Evolutionary conservation across 2,329 filamentous ascomycete genomes (phyloP), one percentile per base, ranked within the genome.

Genomic region (Lasiodiplodia hormozganensis): DNA sequence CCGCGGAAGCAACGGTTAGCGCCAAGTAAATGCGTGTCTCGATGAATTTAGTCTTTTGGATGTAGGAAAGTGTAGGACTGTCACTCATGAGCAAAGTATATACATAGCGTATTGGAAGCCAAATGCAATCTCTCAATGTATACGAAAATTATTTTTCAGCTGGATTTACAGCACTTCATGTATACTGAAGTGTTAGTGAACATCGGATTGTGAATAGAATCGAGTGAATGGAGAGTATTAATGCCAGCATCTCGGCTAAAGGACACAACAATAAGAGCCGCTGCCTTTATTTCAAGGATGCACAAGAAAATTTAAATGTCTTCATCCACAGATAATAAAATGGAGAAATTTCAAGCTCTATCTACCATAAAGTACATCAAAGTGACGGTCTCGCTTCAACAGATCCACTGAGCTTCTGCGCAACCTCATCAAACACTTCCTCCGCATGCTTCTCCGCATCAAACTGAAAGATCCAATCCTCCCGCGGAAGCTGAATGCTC

Each of bases 361-460:
- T 21, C n/a, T 31, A 38, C 18, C n/a, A n/a, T n/a, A n/a, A n/a
- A 8, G 12, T 38, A 38, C 31, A n/a, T 21, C 38, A 53, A 14
- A 68, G 34, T 21, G 49, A 43, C 3, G 47, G 31, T 65, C 66
- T 64, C 12, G 38, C 40, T n/a, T 60, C 51, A 12, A 36, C 43
- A 14, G 60, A 52, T 10, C n/a, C 54, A 14, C 54, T 25, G 1
- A 69, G 72, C 58, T 74, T 76, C 53, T 66, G 70, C 18, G 77
- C 75, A 8, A 73, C 53, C 54, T 76, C 75, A 57, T 74, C 73
- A 38, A 64, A 64, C 4, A 64, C 60, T 7, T 64, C 64, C 47
- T 66, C 64, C 0, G 64, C 64, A 57, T 66, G 51, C 23, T 66
- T 57, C 64, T 66, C 64, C 3, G 64, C 64, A n/a, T 66, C 64